Percentiles rank a stretch among this genome's conserved stretches.
Conservation (phyloP, 768 basidiomycete genomes). For the Psilocybe subaeruginosa region DNA sequence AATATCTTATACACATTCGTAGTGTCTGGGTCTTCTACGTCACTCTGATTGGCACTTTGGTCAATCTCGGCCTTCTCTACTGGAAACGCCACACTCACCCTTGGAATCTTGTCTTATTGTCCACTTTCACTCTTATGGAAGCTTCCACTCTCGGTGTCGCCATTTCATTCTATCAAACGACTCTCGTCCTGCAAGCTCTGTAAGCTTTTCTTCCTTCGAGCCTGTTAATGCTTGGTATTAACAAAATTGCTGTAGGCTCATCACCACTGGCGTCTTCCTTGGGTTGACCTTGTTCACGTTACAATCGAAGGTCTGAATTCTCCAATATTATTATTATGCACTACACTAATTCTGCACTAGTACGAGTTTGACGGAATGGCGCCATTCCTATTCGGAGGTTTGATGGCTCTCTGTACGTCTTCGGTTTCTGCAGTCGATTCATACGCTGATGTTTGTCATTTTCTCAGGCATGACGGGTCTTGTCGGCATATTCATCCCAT, state of each 20-base stretch:
- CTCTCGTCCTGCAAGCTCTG: constrained; percentile 86
- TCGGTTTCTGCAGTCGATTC: not conserved
- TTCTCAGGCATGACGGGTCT: constrained; percentile 75
- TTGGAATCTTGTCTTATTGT: constrained; percentile 81
- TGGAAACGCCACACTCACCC: constrained; percentile 95
- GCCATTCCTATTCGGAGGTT: constrained; percentile 85
- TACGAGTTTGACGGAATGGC: constrained; percentile 95
- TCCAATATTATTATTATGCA: not conserved
- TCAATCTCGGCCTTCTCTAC: constrained; percentile 80
- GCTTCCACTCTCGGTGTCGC: constrained; percentile 88
- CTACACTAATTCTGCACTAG: constrained; percentile 35
- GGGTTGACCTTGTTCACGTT: constrained; percentile 94
- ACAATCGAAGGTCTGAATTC: constrained; percentile 76
- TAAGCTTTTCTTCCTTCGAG: constrained; percentile 37
- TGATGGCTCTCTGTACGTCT: constrained; percentile 74
- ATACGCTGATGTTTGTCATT: not conserved
- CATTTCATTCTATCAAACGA: constrained; percentile 72
- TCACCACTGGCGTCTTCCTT: constrained; percentile 91
- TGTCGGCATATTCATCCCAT: constrained; percentile 87
- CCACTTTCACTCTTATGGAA: constrained; percentile 89
- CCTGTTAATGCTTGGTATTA: constrained; percentile 9
- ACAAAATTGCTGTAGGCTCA: constrained; percentile 45
- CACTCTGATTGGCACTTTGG: constrained; percentile 75
- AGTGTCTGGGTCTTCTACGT: constrained; percentile 84
- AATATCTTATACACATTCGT: not conserved